These are phyloP conservation scores for Tulasnella sp. DNA, from an alignment of 768 basidiomycete species.

Conservation along the genomic window DNA sequence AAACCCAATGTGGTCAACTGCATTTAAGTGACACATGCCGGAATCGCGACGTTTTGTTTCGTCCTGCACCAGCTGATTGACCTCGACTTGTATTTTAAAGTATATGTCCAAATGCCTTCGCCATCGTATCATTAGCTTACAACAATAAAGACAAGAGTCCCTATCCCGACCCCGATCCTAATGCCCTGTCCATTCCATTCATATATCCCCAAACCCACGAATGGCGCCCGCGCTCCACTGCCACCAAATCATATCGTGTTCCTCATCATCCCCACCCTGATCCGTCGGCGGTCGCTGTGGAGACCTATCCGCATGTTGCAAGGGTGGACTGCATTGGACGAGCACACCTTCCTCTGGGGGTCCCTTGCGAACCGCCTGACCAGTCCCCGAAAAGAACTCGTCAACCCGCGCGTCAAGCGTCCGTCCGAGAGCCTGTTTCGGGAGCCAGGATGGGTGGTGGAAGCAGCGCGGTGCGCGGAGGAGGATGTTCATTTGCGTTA, in stretches of 20 bases:
- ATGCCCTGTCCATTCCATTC: not conserved
- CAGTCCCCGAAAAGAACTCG: not conserved
- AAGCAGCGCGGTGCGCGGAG: slow-evolving; percentile 17
- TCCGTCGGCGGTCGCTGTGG: not conserved
- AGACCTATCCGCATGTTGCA: not conserved
- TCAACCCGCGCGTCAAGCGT: not conserved
- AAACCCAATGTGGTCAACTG: too few species aligned
- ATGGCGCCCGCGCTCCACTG: slow-evolving; percentile 14
- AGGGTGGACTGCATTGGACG: not conserved
- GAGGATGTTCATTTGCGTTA: slow-evolving; percentile 9
- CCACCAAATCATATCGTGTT: slow-evolving; percentile 17
- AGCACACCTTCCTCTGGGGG: slow-evolving; percentile 1
- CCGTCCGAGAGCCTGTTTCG: slow-evolving; percentile 6
- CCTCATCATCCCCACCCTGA: not conserved
- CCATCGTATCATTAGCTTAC: not conserved
- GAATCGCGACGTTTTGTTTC: too few species aligned
- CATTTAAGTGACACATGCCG: too few species aligned
- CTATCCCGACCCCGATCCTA: too few species aligned
- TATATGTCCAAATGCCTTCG: too few species aligned
- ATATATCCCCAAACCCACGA: slow-evolving; percentile 6
- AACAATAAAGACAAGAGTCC: not conserved
- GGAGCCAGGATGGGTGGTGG: slow-evolving; percentile 13
- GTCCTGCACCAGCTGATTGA: too few species aligned
- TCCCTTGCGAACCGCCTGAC: not conserved
- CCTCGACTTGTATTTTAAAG: too few species aligned